These are phyloP conservation scores for Ilex aquifolium DNA, from an alignment of 257 asterid genomes.

Conservation along the genomic window DNA sequence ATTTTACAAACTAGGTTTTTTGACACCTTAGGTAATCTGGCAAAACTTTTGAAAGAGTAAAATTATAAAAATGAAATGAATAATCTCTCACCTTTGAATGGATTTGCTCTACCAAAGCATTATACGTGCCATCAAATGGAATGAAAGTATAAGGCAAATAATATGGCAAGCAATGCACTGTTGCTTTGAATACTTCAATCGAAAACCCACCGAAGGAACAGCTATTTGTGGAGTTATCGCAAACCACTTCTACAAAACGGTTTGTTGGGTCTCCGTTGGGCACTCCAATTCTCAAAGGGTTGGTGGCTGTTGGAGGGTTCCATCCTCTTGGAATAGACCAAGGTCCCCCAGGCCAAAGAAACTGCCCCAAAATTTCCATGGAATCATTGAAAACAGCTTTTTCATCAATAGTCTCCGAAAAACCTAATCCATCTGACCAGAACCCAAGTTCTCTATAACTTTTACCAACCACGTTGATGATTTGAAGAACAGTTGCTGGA, in stretches of 20 bases:
- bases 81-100: conserved; percentile 18
- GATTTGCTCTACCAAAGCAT: conserved; percentile 26
- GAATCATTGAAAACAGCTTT: conserved; percentile 5
- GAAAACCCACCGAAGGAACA: conserved; percentile 25
- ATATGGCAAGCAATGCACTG: conserved; percentile 13
- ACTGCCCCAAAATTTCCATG: conserved; percentile 21
- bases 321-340: conserved; percentile 29
- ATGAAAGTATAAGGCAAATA: conserved; percentile 9
- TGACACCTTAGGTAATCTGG: too few species aligned
- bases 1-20: too few species aligned
- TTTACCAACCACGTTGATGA: conserved; percentile 29
- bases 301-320: conserved; percentile 20
- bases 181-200: conserved; percentile 22
- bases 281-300: conserved; percentile 29
- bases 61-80: neutral
- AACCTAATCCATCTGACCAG: conserved; percentile 25
- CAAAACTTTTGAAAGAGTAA: too few species aligned
- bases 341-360: conserved; percentile 36
- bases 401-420: conserved; percentile 11
- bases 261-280: conserved; percentile 16
- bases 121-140: conserved; percentile 17
- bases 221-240: conserved; percentile 1
- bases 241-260: conserved; percentile 26
- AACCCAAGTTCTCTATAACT: conserved; percentile 27
- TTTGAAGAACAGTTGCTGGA: conserved; percentile 15